Evolutionary conservation across 352 stramenopile species (phyloP).

Genomic region (Phytopythium kandeliae): DNA sequence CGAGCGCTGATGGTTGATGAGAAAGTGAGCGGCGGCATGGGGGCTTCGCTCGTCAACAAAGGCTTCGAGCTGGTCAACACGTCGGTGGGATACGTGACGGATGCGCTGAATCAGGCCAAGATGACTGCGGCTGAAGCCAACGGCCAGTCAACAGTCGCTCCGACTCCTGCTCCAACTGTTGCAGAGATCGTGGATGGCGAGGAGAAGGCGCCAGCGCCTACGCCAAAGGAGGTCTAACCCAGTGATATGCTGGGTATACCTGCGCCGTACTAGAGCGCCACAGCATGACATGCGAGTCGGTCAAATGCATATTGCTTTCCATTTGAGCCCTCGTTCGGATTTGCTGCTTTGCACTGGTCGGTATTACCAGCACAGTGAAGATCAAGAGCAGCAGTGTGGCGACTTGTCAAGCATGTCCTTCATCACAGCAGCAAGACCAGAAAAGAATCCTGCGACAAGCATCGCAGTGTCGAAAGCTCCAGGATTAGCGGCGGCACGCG

Average conservation of each 20-base stretch:
- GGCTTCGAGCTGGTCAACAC: slow-evolving; percentile 50
- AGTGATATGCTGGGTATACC: no score
- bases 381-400: no score
- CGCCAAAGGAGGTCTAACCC: slow-evolving; percentile 15
- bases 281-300: neutral
- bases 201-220: slow-evolving; percentile 10
- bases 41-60: slow-evolving; percentile 42
- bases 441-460: no score
- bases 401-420: no score
- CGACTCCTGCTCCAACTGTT: neutral
- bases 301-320: neutral
- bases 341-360: neutral
- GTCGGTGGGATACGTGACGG: slow-evolving; percentile 65
- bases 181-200: neutral
- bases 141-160: neutral
- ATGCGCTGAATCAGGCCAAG: slow-evolving; percentile 59
- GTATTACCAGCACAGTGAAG: no score
- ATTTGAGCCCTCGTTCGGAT: neutral
- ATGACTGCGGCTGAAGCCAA: slow-evolving; percentile 31
- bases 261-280: no score
- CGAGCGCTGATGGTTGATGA: slow-evolving; percentile 60
- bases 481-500: no score
- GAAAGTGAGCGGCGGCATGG: slow-evolving; percentile 68
- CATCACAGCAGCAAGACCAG: no score
- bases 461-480: no score